These are phyloP conservation scores for Dactylis glomerata DNA, from an alignment of 176 grass and related monocot species.

Conservation along the genomic window DNA sequence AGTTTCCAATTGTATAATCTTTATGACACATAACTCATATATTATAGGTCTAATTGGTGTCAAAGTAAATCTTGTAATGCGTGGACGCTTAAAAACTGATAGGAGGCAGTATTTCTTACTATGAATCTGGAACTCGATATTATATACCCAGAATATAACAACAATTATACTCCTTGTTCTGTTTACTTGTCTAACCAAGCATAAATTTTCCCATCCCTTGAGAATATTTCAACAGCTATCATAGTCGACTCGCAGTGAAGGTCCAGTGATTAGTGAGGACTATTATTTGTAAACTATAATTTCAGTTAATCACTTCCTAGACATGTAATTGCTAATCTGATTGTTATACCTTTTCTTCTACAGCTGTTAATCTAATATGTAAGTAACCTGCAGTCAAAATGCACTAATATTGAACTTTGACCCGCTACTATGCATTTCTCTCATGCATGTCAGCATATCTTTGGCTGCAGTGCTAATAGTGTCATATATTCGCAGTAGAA, in stretches of 20 bases:
- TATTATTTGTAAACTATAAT: neutral
- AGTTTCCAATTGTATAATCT: neutral
- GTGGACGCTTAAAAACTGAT: neutral
- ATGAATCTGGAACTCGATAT: neutral
- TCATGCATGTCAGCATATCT: neutral
- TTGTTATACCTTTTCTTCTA: constrained; percentile 1
- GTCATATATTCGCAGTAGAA: neutral
- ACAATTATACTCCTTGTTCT: neutral
- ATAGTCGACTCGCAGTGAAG: neutral
- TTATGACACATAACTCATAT: neutral
- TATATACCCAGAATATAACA: neutral
- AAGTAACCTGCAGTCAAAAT: neutral
- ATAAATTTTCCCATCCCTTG: neutral
- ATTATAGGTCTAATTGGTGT: neutral
- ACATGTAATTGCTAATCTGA: neutral
- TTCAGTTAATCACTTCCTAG: neutral
- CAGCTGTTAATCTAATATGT: neutral
- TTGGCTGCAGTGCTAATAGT: neutral
- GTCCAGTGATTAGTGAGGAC: neutral
- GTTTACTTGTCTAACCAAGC: neutral
- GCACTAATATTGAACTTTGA: neutral
- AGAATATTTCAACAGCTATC: neutral
- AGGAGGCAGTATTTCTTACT: neutral
- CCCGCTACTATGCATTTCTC: neutral
- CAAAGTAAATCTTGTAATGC: neutral